Base-by-base conservation (phyloP, 2,329 filamentous ascomycete species). In the Colletotrichum graminicola region DNA sequence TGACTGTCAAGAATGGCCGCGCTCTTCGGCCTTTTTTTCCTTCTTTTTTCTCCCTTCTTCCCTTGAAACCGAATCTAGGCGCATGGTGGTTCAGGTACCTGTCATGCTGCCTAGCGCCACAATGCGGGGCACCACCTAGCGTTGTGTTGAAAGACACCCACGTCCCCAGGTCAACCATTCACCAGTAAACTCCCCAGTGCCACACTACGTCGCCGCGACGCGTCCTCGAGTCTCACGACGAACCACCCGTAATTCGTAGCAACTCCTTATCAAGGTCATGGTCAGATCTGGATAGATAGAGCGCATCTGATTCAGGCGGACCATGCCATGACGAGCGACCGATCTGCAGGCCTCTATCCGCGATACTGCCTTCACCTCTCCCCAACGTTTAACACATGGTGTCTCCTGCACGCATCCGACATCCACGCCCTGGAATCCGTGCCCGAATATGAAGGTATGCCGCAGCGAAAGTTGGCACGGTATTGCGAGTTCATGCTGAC, bases 361-460 rank as follows among this genome's bases (percentile, higher is more conserved):
- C 85, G 87, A 69, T 91, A 90, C 79, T 91, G 90, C 78, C 91
- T 91, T 77, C 82, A 87, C 72, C 83, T 90, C 39, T 89, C 90
- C 21, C 89, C 88, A 5, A 92, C 90, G 36, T 84, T 88, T 76
- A 86, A 85, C 70, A 83, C 78, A 72, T 92, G 88, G 88, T 91
- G 88, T 75, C 85, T 88, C 63, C 76, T 92, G 60, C 84, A 82
- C 49, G 84, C 82, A 8, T 76, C 76, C 47, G 88, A 91, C 73
- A 82, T 92, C 54, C 81, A 84, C 67, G 74, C 74, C 26, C 80
- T 92, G 51, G 78, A 80, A 49, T 80, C 80, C 54, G 84, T 85
- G 73, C 80, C 81, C 18, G 87, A 86, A 29, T 89, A 87, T 75
- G 83, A 87, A 82, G 87, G 89, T 89, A 76, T 47, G 79, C 64